These are phyloP conservation scores for Lactarius tabidus DNA, from an alignment of 768 basidiomycete genomes.

Conservation along the genomic window DNA sequence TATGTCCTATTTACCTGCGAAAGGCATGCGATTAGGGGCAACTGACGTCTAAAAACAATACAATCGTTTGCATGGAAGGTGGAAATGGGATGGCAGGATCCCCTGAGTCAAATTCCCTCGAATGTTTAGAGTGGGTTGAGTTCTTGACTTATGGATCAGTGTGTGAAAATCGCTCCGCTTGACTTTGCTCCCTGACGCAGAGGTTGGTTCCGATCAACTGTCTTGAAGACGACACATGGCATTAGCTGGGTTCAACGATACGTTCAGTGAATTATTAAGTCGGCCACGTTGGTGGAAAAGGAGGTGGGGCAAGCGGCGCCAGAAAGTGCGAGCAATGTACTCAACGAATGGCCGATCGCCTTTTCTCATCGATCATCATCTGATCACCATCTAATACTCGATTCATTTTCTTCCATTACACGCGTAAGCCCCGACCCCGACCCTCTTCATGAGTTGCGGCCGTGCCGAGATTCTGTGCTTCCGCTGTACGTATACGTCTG, in stretches of 20 bases:
- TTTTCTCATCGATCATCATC: neutral
- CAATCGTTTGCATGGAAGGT: neutral
- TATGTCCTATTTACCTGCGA: neutral
- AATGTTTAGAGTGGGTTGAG: neutral
- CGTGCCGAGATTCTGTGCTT: slow-evolving; percentile 5
- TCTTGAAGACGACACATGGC: neutral
- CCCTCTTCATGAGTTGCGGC: slow-evolving; percentile 4
- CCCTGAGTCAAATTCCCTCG: neutral
- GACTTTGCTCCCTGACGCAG: neutral
- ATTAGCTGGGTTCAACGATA: neutral
- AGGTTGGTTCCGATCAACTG: neutral
- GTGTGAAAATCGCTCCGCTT: neutral
- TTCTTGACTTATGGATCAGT: neutral
- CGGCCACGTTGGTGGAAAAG: neutral
- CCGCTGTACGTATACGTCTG: slow-evolving; percentile 9
- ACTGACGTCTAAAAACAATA: slow-evolving; percentile 2
- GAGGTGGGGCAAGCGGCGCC: neutral
- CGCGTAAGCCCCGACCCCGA: neutral
- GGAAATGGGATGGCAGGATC: neutral
- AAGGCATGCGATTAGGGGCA: slow-evolving; percentile 1
- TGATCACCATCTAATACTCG: neutral
- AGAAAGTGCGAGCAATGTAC: neutral
- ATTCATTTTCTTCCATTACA: neutral
- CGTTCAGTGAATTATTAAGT: neutral
- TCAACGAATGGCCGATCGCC: neutral